A percentile compares a stretch with the other conserved stretches of the same genome.
These are phyloP conservation scores for Botryotinia calthae DNA, from an alignment of 2,329 filamentous ascomycete genomes.

Conservation along the genomic window DNA sequence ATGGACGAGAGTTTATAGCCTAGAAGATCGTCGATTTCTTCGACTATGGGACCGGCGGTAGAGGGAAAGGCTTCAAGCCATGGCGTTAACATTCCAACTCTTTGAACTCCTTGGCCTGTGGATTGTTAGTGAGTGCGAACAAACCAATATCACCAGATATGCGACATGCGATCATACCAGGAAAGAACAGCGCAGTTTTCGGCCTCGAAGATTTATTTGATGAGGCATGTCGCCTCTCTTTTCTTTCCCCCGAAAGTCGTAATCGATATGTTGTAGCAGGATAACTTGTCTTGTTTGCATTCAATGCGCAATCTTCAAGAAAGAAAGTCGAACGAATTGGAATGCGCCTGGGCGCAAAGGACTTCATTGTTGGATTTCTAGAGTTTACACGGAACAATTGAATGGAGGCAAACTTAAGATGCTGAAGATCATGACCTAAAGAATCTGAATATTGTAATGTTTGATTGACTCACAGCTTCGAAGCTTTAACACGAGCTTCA, in stretches of 20 bases:
- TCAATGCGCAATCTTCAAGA: conserved; percentile 20
- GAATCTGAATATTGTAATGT: neutral
- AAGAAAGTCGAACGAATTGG: conserved; percentile 1
- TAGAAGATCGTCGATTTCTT: conserved; percentile 80
- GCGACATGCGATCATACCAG: conserved; percentile 34
- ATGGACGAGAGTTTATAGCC: conserved; percentile 72
- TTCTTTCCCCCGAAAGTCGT: conserved; percentile 1
- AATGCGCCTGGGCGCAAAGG: conserved; percentile 28
- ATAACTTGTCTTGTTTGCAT: neutral
- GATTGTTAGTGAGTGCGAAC: conserved; percentile 1
- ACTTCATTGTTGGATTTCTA: conserved; percentile 29
- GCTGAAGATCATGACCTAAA: neutral
- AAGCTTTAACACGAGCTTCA: conserved; percentile 1
- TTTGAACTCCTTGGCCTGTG: conserved; percentile 81
- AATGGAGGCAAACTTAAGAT: neutral
- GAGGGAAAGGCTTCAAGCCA: conserved; percentile 85
- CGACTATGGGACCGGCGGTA: conserved; percentile 71
- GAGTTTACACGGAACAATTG: neutral
- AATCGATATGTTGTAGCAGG: conserved; percentile 1
- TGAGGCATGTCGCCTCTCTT: conserved; percentile 6
- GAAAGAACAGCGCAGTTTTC: conserved; percentile 42
- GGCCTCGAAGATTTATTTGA: conserved; percentile 25
- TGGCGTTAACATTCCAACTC: conserved; percentile 80
- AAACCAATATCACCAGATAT: neutral
- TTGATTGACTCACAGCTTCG: neutral